Conservation (phyloP, 805 yeast genomes). For the Saturnispora gosingensis region DNA sequence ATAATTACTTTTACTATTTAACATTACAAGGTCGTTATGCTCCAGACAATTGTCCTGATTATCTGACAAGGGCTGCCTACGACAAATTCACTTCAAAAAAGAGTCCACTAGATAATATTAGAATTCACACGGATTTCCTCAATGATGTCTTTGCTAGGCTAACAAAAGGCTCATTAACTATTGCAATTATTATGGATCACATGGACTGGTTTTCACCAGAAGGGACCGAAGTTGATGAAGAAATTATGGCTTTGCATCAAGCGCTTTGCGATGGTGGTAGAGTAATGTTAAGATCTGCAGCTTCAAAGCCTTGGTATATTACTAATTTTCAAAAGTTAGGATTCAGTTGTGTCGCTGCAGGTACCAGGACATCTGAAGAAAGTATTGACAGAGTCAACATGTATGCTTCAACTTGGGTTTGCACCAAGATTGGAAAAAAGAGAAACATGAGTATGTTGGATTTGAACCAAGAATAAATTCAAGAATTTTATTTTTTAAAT, state of each 20-base stretch:
- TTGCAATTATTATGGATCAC: constrained; percentile 82
- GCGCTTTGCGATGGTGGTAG: constrained; percentile 63
- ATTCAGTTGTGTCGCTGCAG: constrained; percentile 60
- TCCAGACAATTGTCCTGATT: constrained; percentile 63
- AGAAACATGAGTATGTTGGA: constrained; percentile 43
- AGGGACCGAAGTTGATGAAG: constrained; percentile 54
- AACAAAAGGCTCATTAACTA: constrained; percentile 52
- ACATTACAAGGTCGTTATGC: constrained; percentile 54
- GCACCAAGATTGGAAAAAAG: constrained; percentile 42
- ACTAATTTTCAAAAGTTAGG: constrained; percentile 58
- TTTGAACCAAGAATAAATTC: constrained; percentile 11
- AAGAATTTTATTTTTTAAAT: not conserved
- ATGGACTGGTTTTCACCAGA: constrained; percentile 83
- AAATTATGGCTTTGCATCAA: constrained; percentile 52
- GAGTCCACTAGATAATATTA: constrained; percentile 57
- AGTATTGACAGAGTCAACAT: constrained; percentile 75
- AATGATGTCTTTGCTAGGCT: constrained; percentile 67
- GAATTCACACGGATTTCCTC: constrained; percentile 72
- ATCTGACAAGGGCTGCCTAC: constrained; percentile 53
- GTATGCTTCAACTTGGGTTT: constrained; percentile 87
- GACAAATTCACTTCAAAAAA: constrained; percentile 34
- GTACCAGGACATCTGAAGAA: constrained; percentile 50
- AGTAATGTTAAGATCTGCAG: constrained; percentile 69
- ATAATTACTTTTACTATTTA: constrained; percentile 73
- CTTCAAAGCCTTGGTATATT: constrained; percentile 71